Conservation (phyloP, 352 stramenopile genomes). For the Phytophthora melonis region DNA sequence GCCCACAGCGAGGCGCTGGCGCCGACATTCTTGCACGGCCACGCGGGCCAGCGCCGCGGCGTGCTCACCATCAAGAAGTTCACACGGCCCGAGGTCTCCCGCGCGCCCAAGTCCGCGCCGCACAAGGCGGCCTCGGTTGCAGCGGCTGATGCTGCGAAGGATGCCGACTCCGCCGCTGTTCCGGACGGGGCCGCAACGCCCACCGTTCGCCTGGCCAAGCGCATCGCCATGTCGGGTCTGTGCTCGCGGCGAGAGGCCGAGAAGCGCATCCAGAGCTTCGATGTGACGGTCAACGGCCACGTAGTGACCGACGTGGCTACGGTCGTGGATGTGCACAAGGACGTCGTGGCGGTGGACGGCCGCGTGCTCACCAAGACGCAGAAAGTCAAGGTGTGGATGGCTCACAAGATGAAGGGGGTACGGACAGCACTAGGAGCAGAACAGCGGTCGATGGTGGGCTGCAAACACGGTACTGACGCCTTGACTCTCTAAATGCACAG, state of each 20-base stretch:
- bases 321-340: conserved; percentile 59
- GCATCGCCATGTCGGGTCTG: conserved; percentile 82
- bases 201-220: conserved; percentile 75
- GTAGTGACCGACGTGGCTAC: conserved; percentile 67
- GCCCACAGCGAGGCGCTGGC: background rate
- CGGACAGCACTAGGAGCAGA: no score
- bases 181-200: background rate
- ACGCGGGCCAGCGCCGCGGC: conserved; percentile 31
- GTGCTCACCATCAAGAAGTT: conserved; percentile 65
- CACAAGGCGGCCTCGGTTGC: background rate
- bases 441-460: background rate
- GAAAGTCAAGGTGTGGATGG: conserved; percentile 83
- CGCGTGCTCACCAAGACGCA: conserved; percentile 49
- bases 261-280: conserved; percentile 73
- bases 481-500: conserved; percentile 23
- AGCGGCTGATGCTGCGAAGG: background rate
- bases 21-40: background rate
- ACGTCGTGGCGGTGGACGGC: conserved; percentile 72
- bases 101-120: conserved; percentile 10
- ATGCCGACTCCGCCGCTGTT: background rate
- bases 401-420: conserved; percentile 88
- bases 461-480: no score
- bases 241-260: conserved; percentile 89
- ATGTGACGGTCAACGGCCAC: conserved; percentile 83
- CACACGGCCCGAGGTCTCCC: conserved; percentile 28